phyloP scores from a whole-genome alignment of 2,329 filamentous ascomycete genomes.

The Fusarium neocosmosporiellum region DNA sequence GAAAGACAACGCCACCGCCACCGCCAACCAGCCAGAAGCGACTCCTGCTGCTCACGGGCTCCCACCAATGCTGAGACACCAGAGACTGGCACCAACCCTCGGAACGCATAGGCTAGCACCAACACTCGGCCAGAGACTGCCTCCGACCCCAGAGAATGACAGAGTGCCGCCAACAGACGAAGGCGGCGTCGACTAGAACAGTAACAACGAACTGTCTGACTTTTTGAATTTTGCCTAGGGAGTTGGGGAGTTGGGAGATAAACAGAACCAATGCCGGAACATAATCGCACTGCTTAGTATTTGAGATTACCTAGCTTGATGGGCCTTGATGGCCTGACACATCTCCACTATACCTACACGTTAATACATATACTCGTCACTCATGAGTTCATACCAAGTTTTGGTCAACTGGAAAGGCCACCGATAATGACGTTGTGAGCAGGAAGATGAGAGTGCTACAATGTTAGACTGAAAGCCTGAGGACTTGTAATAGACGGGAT shows the following conservation, averaged over 20 bases:
- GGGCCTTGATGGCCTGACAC: not conserved
- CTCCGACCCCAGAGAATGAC: slow-evolving; percentile 1
- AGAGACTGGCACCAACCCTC: slow-evolving; percentile 10
- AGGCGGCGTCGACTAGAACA: slow-evolving; percentile 10
- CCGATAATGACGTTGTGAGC: not conserved
- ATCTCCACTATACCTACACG: not conserved
- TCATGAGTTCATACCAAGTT: not conserved
- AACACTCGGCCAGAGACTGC: slow-evolving; percentile 10
- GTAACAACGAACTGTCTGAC: not conserved
- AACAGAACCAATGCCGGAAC: not conserved
- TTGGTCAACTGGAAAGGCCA: not conserved
- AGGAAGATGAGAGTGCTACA: not conserved
- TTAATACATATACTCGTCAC: not conserved
- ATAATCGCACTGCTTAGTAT: not conserved
- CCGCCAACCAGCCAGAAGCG: not conserved
- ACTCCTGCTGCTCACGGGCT: not conserved
- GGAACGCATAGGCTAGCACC: slow-evolving; percentile 8
- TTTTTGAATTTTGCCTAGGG: not conserved
- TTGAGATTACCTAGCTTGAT: not conserved
- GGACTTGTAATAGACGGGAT: too few species aligned
- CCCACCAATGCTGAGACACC: slow-evolving; percentile 6
- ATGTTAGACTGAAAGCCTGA: too few species aligned
- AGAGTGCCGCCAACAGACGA: slow-evolving; percentile 5
- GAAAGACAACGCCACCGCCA: not conserved
- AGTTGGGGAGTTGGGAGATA: not conserved